A percentile compares a stretch with the other conserved stretches of the same genome.
phyloP scores from a whole-genome alignment of 1,284 basidiomycete genomes.

The Xerocomus nothofagi region DNA sequence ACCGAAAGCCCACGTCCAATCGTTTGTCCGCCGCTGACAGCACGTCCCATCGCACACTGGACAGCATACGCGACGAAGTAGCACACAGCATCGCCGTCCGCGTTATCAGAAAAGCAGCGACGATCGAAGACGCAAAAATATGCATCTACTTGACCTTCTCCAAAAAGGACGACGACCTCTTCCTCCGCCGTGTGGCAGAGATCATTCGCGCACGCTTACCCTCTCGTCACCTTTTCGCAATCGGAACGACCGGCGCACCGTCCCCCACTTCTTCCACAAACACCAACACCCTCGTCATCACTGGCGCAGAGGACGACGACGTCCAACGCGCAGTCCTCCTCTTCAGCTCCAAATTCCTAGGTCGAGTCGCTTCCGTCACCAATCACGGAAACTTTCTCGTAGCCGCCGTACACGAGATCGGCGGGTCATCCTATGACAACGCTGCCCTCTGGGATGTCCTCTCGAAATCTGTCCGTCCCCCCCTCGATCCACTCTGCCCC shows the following conservation, averaged over 20 bases:
- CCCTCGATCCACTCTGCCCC: slow-evolving; percentile 58
- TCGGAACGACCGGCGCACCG: slow-evolving; percentile 47
- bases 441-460: slow-evolving; percentile 65
- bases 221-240: slow-evolving; percentile 54
- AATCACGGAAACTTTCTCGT: slow-evolving; percentile 44
- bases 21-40: slow-evolving; percentile 6
- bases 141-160: slow-evolving; percentile 60
- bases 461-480: slow-evolving; percentile 53
- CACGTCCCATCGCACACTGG: slow-evolving; percentile 45
- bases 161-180: slow-evolving; percentile 50
- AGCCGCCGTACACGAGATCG: slow-evolving; percentile 51
- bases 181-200: slow-evolving; percentile 53
- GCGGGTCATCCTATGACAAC: slow-evolving; percentile 54
- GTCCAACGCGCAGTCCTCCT: slow-evolving; percentile 65
- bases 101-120: slow-evolving; percentile 49
- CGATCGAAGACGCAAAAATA: slow-evolving; percentile 50
- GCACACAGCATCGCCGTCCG: slow-evolving; percentile 59
- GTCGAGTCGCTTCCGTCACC: slow-evolving; percentile 45
- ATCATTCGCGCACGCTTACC: slow-evolving; percentile 43
- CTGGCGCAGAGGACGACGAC: slow-evolving; percentile 51
- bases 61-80: slow-evolving; percentile 61
- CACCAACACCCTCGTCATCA: slow-evolving; percentile 52
- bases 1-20: neutral
- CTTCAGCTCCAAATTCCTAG: slow-evolving; percentile 61
- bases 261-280: slow-evolving; percentile 22